phyloP scores from a whole-genome alignment of 768 basidiomycete species.

The Tulasnella sp. region DNA sequence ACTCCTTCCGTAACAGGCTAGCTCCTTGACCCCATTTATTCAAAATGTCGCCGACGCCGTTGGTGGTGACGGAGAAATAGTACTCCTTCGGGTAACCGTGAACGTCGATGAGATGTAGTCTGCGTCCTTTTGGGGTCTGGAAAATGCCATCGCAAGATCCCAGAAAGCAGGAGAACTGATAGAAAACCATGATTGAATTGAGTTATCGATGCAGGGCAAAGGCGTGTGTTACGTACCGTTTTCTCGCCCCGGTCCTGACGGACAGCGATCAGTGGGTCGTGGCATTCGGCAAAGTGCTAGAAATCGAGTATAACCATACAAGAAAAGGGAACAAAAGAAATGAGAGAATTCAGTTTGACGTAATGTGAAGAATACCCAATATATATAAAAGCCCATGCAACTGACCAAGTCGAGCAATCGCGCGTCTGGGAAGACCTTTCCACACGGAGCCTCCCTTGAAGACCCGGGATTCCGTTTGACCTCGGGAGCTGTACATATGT shows the following conservation, averaged over 20 bases:
- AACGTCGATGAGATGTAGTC: constrained; percentile 70
- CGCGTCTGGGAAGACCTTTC: constrained; percentile 77
- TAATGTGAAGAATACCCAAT: neutral
- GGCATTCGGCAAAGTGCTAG: constrained; percentile 49
- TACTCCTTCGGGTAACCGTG: constrained; percentile 83
- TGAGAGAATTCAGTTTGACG: neutral
- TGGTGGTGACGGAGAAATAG: constrained; percentile 87
- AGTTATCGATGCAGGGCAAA: constrained; percentile 18
- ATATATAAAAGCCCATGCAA: constrained; percentile 17
- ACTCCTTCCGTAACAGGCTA: constrained; percentile 62
- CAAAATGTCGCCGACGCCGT: constrained; percentile 72
- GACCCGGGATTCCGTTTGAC: neutral
- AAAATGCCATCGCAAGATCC: constrained; percentile 47
- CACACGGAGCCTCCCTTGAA: constrained; percentile 38
- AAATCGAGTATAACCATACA: neutral
- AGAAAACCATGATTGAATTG: neutral
- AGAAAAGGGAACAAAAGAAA: too few species aligned
- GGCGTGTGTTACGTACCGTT: constrained; percentile 46
- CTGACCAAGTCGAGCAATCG: constrained; percentile 70
- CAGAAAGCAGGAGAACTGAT: constrained; percentile 72
- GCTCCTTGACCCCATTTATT: constrained; percentile 77
- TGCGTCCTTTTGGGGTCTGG: constrained; percentile 58
- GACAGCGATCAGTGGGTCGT: constrained; percentile 73
- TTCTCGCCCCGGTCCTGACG: constrained; percentile 73
- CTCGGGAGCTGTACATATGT: constrained; percentile 53